A percentile compares a stretch with the other conserved stretches of the same genome.
These are phyloP conservation scores for Tetracentron sinense DNA, from an alignment of 164 flowering plant species.

Conservation along the genomic window DNA sequence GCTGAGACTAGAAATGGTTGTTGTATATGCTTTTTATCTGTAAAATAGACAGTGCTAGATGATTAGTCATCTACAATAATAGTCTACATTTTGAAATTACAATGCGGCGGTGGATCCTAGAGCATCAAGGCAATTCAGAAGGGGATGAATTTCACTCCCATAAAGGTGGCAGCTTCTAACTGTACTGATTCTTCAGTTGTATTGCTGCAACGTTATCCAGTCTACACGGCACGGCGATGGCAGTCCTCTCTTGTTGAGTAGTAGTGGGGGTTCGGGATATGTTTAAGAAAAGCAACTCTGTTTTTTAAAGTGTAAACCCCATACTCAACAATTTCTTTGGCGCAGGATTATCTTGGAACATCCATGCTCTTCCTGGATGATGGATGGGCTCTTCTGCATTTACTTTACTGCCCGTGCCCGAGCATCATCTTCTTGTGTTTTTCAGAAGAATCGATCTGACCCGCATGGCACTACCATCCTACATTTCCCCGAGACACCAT, in stretches of 20 bases:
- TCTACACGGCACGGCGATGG: slow-evolving; percentile 12
- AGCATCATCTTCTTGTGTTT: slow-evolving; percentile 55
- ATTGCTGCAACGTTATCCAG: slow-evolving; percentile 13
- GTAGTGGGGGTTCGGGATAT: slow-evolving; percentile 21
- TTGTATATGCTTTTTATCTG: not conserved
- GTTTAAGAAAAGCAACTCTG: slow-evolving; percentile 23
- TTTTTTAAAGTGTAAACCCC: slow-evolving; percentile 50
- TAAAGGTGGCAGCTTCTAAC: slow-evolving; percentile 15
- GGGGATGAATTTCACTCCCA: not conserved
- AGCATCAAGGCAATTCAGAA: slow-evolving; percentile 9
- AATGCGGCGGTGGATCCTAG: not conserved
- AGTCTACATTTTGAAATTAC: not conserved
- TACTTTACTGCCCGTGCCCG: slow-evolving; percentile 53
- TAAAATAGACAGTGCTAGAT: not conserved
- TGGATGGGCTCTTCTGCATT: slow-evolving; percentile 64
- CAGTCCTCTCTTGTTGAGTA: slow-evolving; percentile 19
- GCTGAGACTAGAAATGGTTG: not conserved
- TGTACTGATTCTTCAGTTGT: slow-evolving; percentile 15
- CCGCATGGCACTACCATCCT: slow-evolving; percentile 57
- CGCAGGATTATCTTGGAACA: slow-evolving; percentile 86
- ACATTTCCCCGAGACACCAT: slow-evolving; percentile 46
- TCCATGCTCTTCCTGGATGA: slow-evolving; percentile 55
- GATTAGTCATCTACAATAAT: not conserved
- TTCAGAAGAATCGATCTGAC: slow-evolving; percentile 62
- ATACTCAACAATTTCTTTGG: slow-evolving; percentile 66